These are phyloP conservation scores for Ploettnerulaceae sp. DNA, from an alignment of 2,329 filamentous ascomycete genomes.

Conservation along the genomic window DNA sequence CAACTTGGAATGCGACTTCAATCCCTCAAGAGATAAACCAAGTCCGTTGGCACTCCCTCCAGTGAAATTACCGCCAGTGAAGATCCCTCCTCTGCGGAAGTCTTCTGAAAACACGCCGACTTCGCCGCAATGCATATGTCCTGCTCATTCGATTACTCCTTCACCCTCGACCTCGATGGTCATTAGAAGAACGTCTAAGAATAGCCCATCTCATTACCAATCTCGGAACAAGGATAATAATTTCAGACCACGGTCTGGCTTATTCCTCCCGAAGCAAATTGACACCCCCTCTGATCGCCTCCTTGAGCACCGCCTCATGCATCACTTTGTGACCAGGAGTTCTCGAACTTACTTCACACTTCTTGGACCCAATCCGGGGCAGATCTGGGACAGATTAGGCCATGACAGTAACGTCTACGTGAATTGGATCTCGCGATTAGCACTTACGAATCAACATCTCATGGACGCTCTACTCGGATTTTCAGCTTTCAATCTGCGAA, in stretches of 20 bases:
- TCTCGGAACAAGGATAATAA: constrained; percentile 25
- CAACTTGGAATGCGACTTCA: constrained; percentile 57
- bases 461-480: constrained; percentile 58
- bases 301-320: constrained; percentile 56
- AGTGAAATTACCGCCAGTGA: constrained; percentile 9
- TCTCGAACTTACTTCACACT: constrained; percentile 8
- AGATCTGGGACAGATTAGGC: constrained; percentile 40
- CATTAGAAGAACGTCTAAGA: background rate
- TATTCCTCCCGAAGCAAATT: constrained; percentile 5
- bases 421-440: constrained; percentile 51
- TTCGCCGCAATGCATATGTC: background rate
- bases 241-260: background rate
- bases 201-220: background rate
- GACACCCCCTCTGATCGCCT: constrained; percentile 18
- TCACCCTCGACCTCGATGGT: background rate
- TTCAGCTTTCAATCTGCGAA: constrained; percentile 55
- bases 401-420: constrained; percentile 34
- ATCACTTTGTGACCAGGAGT: constrained; percentile 42
- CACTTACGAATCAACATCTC: constrained; percentile 52
- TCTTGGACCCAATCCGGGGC: background rate
- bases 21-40: constrained; percentile 35
- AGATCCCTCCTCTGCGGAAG: constrained; percentile 5
- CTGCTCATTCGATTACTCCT: background rate
- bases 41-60: background rate
- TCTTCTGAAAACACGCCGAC: background rate